phyloP scores from a whole-genome alignment of 345 rosid genomes.

The Ceriops zippeliana region DNA sequence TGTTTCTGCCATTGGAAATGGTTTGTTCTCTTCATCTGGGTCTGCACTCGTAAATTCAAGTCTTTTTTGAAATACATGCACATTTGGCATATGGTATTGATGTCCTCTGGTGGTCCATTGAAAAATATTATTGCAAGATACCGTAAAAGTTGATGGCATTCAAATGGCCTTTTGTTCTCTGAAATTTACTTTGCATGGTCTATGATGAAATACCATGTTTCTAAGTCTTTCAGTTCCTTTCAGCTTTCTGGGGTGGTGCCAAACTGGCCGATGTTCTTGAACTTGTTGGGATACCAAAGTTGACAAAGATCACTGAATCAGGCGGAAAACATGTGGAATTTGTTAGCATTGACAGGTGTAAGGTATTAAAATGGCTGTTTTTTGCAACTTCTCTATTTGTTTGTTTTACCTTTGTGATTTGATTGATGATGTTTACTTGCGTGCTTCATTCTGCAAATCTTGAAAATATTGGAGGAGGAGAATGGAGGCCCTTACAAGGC shows the following conservation, averaged over 20 bases:
- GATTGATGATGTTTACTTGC: background rate
- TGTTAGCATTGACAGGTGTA: conserved; percentile 91
- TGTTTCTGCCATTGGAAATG: conserved; percentile 87
- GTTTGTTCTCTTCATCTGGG: conserved; percentile 33
- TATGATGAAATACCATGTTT: conserved; percentile 7
- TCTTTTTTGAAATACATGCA: background rate
- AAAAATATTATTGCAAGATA: background rate
- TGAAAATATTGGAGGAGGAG: conserved; percentile 63
- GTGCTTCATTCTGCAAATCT: background rate
- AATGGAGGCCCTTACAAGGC: conserved; percentile 99
- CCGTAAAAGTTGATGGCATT: no score
- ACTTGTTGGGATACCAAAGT: conserved; percentile 70
- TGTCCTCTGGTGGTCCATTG: background rate
- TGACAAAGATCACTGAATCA: conserved; percentile 40
- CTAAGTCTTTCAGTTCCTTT: conserved; percentile 16
- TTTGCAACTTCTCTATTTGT: background rate
- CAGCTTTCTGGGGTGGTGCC: conserved; percentile 91
- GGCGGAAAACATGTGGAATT: conserved; percentile 94
- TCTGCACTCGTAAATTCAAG: background rate
- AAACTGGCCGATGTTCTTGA: conserved; percentile 81
- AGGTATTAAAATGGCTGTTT: conserved; percentile 41
- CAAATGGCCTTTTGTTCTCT: no score
- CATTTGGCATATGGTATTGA: background rate
- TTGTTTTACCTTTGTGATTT: background rate
- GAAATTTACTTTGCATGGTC: background rate